Evolutionary conservation across 768 basidiomycete species (phyloP).

Genomic region (Suillus ampliporus): DNA sequence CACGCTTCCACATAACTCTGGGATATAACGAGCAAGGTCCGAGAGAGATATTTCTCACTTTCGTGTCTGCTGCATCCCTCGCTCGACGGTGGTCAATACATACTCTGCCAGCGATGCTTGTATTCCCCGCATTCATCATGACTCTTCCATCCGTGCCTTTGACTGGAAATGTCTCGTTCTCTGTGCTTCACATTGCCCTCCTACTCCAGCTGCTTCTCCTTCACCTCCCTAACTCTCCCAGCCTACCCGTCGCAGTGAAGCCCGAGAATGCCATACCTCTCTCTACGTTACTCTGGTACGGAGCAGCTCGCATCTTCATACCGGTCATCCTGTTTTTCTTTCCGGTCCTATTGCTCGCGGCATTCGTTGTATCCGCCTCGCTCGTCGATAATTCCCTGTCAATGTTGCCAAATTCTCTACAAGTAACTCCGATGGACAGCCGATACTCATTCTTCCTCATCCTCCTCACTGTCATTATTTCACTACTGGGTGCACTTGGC

Average conservation of each 20-base stretch:
- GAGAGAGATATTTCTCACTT: slow-evolving; percentile 45
- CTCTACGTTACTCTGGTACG: slow-evolving; percentile 45
- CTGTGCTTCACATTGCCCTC: slow-evolving; percentile 46
- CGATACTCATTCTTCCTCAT: slow-evolving; percentile 50
- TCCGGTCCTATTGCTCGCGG: slow-evolving; percentile 50
- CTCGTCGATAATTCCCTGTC: slow-evolving; percentile 45
- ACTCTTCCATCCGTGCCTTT: slow-evolving; percentile 49
- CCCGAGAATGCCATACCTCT: slow-evolving; percentile 49
- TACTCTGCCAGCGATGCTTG: slow-evolving; percentile 43
- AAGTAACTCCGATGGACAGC: slow-evolving; percentile 53
- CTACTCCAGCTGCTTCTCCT: slow-evolving; percentile 46
- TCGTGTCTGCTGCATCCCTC: slow-evolving; percentile 46
- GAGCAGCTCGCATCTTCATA: slow-evolving; percentile 42
- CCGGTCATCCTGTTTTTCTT: slow-evolving; percentile 54
- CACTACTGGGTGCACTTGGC: slow-evolving; percentile 37
- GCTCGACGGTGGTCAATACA: slow-evolving; percentile 38
- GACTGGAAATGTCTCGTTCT: slow-evolving; percentile 47
- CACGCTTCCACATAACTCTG: slow-evolving; percentile 33
- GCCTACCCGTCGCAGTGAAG: slow-evolving; percentile 50
- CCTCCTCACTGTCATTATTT: slow-evolving; percentile 38
- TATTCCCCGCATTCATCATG: slow-evolving; percentile 47
- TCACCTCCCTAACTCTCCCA: slow-evolving; percentile 51
- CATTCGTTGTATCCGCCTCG: slow-evolving; percentile 53
- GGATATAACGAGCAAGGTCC: slow-evolving; percentile 28
- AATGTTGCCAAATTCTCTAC: slow-evolving; percentile 9